Evolutionary conservation across 2,329 filamentous ascomycete species (phyloP).

Genomic region (Arthrocladium fulminans): DNA sequence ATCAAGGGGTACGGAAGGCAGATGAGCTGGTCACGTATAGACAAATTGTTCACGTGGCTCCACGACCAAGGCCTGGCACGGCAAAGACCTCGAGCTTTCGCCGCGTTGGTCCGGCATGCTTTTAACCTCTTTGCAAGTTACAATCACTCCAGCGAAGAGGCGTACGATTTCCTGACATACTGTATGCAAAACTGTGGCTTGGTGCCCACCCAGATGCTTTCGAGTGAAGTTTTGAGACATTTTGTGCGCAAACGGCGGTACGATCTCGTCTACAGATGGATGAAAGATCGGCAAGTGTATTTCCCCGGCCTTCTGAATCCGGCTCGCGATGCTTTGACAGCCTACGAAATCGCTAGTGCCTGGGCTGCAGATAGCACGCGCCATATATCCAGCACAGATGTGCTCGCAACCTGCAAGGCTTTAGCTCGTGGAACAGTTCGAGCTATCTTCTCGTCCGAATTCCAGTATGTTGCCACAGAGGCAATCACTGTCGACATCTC

Average conservation of each 20-base stretch:
- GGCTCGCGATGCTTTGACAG: background rate
- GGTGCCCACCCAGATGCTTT: background rate
- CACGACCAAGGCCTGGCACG: background rate
- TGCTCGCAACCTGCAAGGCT: constrained; percentile 1
- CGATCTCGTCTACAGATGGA: constrained; percentile 6
- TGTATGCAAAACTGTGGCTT: constrained; percentile 2
- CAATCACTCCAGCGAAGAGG: background rate
- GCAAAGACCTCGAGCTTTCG: background rate
- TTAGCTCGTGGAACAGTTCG: constrained; percentile 3
- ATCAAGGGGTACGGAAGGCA: constrained; percentile 2
- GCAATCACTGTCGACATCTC: background rate
- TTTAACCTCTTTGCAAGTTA: background rate
- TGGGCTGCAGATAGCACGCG: background rate
- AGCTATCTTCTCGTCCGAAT: background rate
- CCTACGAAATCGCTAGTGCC: background rate
- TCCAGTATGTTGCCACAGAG: background rate
- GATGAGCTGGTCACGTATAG: background rate
- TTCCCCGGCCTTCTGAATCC: background rate
- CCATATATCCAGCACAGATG: background rate
- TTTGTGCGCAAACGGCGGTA: background rate
- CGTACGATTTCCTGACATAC: constrained; percentile 6
- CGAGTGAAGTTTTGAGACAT: background rate
- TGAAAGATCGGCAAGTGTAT: background rate
- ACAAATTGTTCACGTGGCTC: background rate
- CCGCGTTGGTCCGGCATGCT: background rate